Conservation (phyloP, 2,329 filamentous ascomycete genomes). For the Aspergillus intermedius region DNA sequence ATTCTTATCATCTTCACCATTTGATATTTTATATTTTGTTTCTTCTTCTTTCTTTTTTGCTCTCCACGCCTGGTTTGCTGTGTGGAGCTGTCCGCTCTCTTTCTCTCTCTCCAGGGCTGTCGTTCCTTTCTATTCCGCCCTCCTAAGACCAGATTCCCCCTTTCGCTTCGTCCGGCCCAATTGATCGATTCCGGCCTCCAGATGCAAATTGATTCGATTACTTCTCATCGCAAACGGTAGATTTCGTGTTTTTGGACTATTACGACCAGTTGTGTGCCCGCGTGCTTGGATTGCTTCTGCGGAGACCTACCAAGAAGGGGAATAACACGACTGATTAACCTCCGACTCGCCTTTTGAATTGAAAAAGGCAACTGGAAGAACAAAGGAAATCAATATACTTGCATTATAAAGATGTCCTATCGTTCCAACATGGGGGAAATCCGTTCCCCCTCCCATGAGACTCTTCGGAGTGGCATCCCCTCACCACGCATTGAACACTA, state of each 20-base stretch:
- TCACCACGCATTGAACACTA: slow-evolving; percentile 68
- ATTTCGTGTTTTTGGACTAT: too few species aligned
- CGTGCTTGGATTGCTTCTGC: slow-evolving; percentile 5
- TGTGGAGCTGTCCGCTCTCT: background rate
- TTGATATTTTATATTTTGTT: slow-evolving; percentile 5
- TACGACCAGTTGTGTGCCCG: background rate
- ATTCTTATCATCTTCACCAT: background rate
- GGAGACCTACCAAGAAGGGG: background rate
- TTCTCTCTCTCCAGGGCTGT: slow-evolving; percentile 14
- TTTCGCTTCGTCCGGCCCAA: background rate
- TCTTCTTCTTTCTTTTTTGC: slow-evolving; percentile 3
- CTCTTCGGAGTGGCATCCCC: slow-evolving; percentile 50
- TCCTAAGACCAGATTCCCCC: slow-evolving; percentile 3
- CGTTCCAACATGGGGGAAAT: slow-evolving; percentile 53
- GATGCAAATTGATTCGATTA: background rate
- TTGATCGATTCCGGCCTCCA: slow-evolving; percentile 1
- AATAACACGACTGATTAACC: background rate
- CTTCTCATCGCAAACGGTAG: too few species aligned
- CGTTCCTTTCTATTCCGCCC: slow-evolving; percentile 19
- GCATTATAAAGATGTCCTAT: background rate
- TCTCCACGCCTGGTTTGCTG: slow-evolving; percentile 3
- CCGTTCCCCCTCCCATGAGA: slow-evolving; percentile 52
- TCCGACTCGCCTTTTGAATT: background rate
- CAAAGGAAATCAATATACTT: background rate
- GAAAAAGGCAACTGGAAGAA: background rate